Evolutionary conservation across 306 rosid genomes (phyloP), one percentile per base, ranked within the genome.

Genomic region (Cucurbita pepo): DNA sequence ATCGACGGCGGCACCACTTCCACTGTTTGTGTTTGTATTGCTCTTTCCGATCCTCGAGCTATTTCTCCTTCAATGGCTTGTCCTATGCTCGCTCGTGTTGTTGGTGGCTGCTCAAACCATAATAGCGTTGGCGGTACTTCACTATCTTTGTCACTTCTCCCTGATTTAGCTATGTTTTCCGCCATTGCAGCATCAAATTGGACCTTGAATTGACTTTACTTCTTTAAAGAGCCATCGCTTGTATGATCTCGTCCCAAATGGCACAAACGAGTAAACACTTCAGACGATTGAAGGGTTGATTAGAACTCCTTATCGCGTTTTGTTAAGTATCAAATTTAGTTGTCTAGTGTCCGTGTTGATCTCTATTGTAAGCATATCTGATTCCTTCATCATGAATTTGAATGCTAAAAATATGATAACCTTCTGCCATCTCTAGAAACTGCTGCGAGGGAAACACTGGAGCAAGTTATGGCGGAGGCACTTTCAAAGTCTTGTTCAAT

Each of bases 61-160:
- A 44, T 51, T 61, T 62, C 72, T 40, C 84, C 79, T 11, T 84
- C 89, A 6, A 80, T 87, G 22, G 82, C 90, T 44, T 89, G 83
- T 44, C 96, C 95, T 6, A 62, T 88, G 1, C 91, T 92, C 56
- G 88, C 91, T 1, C 91, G 93, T 14, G 89, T 96, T 72, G 90
- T 88, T 69, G 89, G 96, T 56, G 98, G 98, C 58, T 92, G 93
- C 85, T 88, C 98, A 76, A 92, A 92, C 76, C 98, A 90, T 80
- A 92, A 92, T 76, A 90, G 98, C 69, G 90, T 88, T 72, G 97
- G 97, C 75, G 97, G 97, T 92, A 78, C 64, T 57, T 56, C 10
- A 14, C 34, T 25, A 12, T 75, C 15, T 15, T 8, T 56, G 7
- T 41, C n/a, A 25, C 25, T 16, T 47, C 66, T 47, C 41, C 25